Evolutionary conservation across 208 protist genomes (phyloP), one percentile per base, ranked within the genome.

Genomic region (Leishmania tropica): DNA sequence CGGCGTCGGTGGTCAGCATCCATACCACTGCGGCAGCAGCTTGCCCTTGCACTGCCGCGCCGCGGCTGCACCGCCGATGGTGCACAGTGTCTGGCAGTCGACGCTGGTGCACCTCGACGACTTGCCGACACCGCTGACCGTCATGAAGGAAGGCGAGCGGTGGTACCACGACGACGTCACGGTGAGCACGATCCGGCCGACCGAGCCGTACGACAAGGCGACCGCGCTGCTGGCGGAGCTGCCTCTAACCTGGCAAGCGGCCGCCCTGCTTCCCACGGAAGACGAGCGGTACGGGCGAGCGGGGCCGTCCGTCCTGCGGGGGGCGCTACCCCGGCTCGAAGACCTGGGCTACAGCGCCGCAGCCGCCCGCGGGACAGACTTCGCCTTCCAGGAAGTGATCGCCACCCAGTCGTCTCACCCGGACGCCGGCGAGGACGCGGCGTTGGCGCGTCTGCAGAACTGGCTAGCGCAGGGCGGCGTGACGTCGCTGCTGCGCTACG

Each of bases 81-180:
- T 87, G 76, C 94, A 97, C 87, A 93, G 87, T 76, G 92, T 96
- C 60, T 98, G 95, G 94, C 94, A 97, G 76, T 90, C 92, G 19
- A 98, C 95, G 37, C 85, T 98, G n/a, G 88, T 98, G 11, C 95
- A 98, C 88, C 81, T 97, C 48, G 94, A 98, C 81, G 95, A 98
- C 80, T 85, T 98, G 11, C 88, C 91, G 60, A 93, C 90, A 19
- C 93, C 95, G 48, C 86, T 97, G 42, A 83, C 90, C 1, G 77
- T 87, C 10, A 97, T 98, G 94, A 85, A 89, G 64, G 92, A 96
- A 48, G 93, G 93, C 28, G 92, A 97, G 87, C 90, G 95, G 7
- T 96, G 93, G 92, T 97, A 95, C 85, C 94, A 97, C 80, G 95
- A 98, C 79, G 94, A 96, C 72, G 90, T 96, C 45, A 95, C 88